Conservation (phyloP, 1,284 basidiomycete genomes). For the Marasmius oreades region DNA sequence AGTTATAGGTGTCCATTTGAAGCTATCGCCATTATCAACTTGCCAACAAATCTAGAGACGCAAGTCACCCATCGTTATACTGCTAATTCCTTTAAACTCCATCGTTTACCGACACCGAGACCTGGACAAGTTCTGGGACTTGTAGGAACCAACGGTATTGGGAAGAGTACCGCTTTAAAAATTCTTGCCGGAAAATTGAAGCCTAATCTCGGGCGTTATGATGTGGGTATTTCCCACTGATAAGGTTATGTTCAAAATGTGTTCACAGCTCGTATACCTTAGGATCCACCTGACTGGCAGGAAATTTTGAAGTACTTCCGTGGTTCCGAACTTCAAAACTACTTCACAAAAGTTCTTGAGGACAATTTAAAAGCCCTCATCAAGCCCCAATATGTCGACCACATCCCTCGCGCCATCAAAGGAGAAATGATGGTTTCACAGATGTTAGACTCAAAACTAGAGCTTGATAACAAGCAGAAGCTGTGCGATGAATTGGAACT, state of each 20-base stretch:
- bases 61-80: slow-evolving; percentile 96
- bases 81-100: slow-evolving; percentile 97
- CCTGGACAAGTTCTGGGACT: slow-evolving; percentile 95
- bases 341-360: slow-evolving; percentile 98
- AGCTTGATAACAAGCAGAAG: slow-evolving; percentile 78
- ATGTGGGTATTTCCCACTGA: slow-evolving; percentile 48
- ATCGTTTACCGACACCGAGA: slow-evolving; percentile 91
- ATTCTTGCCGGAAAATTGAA: slow-evolving; percentile 94
- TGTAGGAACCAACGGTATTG: slow-evolving; percentile 97
- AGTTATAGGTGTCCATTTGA: slow-evolving; percentile 87
- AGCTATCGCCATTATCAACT: slow-evolving; percentile 95
- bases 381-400: slow-evolving; percentile 98
- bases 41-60: slow-evolving; percentile 92
- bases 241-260: slow-evolving; percentile 1
- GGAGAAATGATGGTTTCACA: slow-evolving; percentile 79
- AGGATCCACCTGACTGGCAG: slow-evolving; percentile 97
- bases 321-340: slow-evolving; percentile 96
- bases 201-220: slow-evolving; percentile 88
- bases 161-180: slow-evolving; percentile 95
- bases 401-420: slow-evolving; percentile 95
- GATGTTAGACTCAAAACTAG: slow-evolving; percentile 88
- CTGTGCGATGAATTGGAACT: slow-evolving; percentile 86
- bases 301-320: slow-evolving; percentile 97
- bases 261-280: slow-evolving; percentile 1
- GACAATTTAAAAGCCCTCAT: slow-evolving; percentile 97